These are phyloP conservation scores for Candida koratica DNA, from an alignment of 805 yeast species.

Conservation along the genomic window DNA sequence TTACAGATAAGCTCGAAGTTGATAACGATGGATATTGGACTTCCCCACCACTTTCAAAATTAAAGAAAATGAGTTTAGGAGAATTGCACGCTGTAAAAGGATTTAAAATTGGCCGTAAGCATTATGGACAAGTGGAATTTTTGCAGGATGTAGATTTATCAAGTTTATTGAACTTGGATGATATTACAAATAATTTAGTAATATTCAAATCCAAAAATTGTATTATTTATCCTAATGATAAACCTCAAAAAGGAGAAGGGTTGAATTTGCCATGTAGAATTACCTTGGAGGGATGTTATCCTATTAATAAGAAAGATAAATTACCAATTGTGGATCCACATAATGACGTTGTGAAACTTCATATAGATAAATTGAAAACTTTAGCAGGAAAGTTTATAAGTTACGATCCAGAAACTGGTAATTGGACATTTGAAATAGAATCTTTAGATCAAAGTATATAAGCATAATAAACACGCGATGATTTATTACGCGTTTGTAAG, in stretches of 20 bases:
- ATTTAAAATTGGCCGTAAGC: conserved; percentile 74
- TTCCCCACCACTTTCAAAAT: conserved; percentile 66
- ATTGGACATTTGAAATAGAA: conserved; percentile 60
- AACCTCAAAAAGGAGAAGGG: conserved; percentile 74
- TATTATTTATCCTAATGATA: conserved; percentile 69
- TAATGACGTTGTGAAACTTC: conserved; percentile 66
- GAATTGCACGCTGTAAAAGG: conserved; percentile 61
- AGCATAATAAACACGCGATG: conserved; percentile 1
- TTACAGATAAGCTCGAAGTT: conserved; percentile 24
- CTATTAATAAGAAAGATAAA: conserved; percentile 66
- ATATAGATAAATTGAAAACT: conserved; percentile 61
- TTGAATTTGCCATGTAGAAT: conserved; percentile 72
- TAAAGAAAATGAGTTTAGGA: conserved; percentile 54
- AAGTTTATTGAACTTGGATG: conserved; percentile 45
- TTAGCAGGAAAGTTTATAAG: conserved; percentile 60
- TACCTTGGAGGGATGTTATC: conserved; percentile 76
- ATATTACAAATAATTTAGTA: conserved; percentile 64
- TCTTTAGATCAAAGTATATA: conserved; percentile 18
- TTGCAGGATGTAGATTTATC: conserved; percentile 81
- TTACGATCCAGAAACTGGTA: conserved; percentile 73
- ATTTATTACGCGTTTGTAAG: conserved; percentile 6
- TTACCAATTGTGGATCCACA: conserved; percentile 73
- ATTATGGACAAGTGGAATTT: conserved; percentile 75
- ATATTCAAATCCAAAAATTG: conserved; percentile 57
- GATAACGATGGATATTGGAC: conserved; percentile 83